These are phyloP conservation scores for Pseudogymnoascus sp. DNA, from an alignment of 2,329 filamentous ascomycete species.

Conservation along the genomic window DNA sequence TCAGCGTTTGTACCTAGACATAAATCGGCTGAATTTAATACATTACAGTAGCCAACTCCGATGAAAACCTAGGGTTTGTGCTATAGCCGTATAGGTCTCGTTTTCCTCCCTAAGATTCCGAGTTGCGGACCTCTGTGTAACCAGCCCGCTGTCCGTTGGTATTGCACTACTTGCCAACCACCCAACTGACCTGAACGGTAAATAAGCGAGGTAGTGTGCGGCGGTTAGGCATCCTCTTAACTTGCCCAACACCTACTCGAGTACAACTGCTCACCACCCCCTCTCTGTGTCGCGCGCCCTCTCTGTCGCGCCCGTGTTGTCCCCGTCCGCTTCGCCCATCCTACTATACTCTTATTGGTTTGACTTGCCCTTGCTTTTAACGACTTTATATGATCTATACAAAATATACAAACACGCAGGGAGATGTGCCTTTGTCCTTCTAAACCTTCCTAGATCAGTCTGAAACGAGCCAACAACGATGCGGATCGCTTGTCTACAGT, in stretches of 20 bases:
- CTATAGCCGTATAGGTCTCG: not conserved
- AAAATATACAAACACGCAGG: not conserved
- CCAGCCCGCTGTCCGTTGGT: no score
- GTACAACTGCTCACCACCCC: not conserved
- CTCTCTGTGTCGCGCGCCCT: not conserved
- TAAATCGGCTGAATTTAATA: not conserved
- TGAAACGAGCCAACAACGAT: slow-evolving; percentile 33
- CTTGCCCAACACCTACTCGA: not conserved
- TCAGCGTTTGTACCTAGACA: not conserved
- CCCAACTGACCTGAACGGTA: not conserved
- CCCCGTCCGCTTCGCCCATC: not conserved
- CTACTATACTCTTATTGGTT: not conserved
- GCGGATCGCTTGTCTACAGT: slow-evolving; percentile 64
- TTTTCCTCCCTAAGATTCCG: not conserved
- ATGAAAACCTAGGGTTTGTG: not conserved
- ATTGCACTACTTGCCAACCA: no score
- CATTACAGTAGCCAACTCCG: not conserved
- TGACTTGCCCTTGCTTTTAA: not conserved
- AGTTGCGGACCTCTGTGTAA: not conserved
- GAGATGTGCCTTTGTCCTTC: not conserved
- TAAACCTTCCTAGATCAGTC: not conserved
- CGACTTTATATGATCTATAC: not conserved
- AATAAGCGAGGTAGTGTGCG: not conserved
- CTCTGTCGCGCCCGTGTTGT: not conserved
- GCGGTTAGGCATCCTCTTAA: not conserved